Base-by-base conservation (phyloP, 192 early-diverging fungal species). In the Umbelopsis vinacea region DNA sequence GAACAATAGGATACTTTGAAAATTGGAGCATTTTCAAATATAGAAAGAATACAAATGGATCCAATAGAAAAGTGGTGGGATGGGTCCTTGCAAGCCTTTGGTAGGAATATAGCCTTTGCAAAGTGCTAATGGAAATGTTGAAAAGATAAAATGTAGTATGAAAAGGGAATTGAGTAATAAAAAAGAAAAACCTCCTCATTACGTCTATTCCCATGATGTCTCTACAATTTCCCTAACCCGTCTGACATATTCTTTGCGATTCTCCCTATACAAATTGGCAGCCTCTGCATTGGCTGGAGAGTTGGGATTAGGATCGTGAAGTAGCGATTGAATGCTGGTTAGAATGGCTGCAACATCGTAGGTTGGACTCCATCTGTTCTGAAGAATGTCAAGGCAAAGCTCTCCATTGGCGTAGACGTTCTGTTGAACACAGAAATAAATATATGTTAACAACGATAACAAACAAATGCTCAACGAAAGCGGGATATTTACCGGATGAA, bases 381-480 rank as follows among this genome's bases (percentile, higher is more conserved):
- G 96, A 79, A 98, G 78, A 76, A 99, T 99, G 80, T 99, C 97
- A 76, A 99, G 79, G 79, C 97, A 99, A 63, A 99, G 82, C 76
- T 99, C 96, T 9, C 97, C 97, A 78, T 93, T 97, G 48, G 94
- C 94, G 77, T 97, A 98, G 3, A 95, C 96, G 72, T 99, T 99
- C 57, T 63, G 19, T 37, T n/a, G 9, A 11, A 1, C 6, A 63
- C n/a, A n/a, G n/a, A n/a, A n/a, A n/a, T n/a, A 63, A 17, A 37
- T 22, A 63, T 14, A 7, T 19, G 33, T 63, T 35, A 63, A 37
- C 17, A 35, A 63, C 14, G 4, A 17, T 19, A 6, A 2, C 29
- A 17, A 37, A 8, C 4, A 29, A 35, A 37, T 63, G 26, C 26
- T 19, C 3, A 8, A 35, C n/a, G 26, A 17, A 63, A 37, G 26